Conservation (phyloP, 1,139 yeast species). For the Diutina rugosa region DNA sequence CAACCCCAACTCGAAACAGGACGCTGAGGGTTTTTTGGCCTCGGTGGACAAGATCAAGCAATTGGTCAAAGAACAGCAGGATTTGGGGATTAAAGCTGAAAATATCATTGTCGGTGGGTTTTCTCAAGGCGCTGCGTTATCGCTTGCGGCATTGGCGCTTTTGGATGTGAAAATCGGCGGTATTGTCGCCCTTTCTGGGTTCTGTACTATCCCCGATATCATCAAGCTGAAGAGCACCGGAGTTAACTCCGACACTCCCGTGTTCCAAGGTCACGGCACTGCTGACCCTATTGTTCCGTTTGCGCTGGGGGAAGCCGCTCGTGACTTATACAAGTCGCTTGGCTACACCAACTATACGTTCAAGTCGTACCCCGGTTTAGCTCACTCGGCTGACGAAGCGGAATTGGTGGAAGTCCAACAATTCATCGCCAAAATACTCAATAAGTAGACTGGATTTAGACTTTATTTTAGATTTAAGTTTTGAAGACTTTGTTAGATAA, state of each 20-base stretch:
- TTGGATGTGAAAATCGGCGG: constrained; percentile 65
- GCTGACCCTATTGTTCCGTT: constrained; percentile 53
- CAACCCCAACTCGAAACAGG: constrained; percentile 35
- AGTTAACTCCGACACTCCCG: constrained; percentile 37
- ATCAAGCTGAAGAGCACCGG: constrained; percentile 12
- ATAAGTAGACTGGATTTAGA: not conserved
- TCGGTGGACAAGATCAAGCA: constrained; percentile 40
- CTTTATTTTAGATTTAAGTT: not conserved
- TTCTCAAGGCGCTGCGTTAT: constrained; percentile 83
- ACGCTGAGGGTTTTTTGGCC: constrained; percentile 49
- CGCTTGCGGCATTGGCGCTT: constrained; percentile 40
- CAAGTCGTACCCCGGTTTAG: constrained; percentile 49
- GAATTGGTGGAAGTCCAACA: constrained; percentile 48
- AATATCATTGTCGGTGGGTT: constrained; percentile 84
- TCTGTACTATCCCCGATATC: constrained; percentile 40
- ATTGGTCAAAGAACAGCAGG: constrained; percentile 51
- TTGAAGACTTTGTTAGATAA: no score
- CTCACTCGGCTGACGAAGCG: constrained; percentile 53
- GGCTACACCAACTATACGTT: constrained; percentile 45
- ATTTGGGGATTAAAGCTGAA: constrained; percentile 41
- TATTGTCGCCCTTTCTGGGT: constrained; percentile 66
- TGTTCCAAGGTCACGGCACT: constrained; percentile 84
- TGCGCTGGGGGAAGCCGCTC: constrained; percentile 34
- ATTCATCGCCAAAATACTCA: constrained; percentile 24
- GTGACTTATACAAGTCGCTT: constrained; percentile 29